Conservation (phyloP, 305 asterid species). For the Fraxinus baroniana region DNA sequence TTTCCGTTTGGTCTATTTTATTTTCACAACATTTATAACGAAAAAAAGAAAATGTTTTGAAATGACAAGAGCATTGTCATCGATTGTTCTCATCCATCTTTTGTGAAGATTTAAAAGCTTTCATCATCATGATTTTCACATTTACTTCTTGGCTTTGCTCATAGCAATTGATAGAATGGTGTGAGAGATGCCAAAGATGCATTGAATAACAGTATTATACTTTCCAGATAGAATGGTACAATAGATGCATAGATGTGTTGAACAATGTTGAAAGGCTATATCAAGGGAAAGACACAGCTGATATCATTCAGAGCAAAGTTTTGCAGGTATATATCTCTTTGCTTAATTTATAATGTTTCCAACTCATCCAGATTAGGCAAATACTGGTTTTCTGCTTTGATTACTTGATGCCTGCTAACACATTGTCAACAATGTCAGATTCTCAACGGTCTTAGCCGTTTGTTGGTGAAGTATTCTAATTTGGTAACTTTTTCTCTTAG, state of each 20-base stretch:
- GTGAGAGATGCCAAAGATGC: background rate
- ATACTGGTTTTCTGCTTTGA: constrained; percentile 12
- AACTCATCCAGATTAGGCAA: background rate
- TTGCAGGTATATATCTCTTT: constrained; percentile 68
- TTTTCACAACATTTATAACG: background rate
- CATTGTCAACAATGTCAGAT: constrained; percentile 17
- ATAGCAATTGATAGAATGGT: background rate
- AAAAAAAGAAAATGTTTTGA: constrained; percentile 9
- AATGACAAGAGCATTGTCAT: constrained; percentile 12
- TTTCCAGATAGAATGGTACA: constrained; percentile 81
- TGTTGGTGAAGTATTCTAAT: constrained; percentile 19
- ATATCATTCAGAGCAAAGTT: constrained; percentile 81
- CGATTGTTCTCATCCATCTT: constrained; percentile 12
- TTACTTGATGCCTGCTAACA: constrained; percentile 14
- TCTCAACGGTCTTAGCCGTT: constrained; percentile 13
- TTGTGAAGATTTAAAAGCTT: constrained; percentile 3
- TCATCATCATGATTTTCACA: constrained; percentile 21
- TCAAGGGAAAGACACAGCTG: constrained; percentile 69
- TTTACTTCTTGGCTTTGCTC: constrained; percentile 23
- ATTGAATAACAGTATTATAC: constrained; percentile 8
- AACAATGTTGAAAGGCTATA: constrained; percentile 69
- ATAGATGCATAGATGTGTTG: constrained; percentile 61
- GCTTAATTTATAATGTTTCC: constrained; percentile 7
- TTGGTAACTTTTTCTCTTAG: constrained; percentile 40
- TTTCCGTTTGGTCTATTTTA: background rate